Base-by-base conservation (phyloP, 306 rosid genomes). In the Fragaria vesca region DNA sequence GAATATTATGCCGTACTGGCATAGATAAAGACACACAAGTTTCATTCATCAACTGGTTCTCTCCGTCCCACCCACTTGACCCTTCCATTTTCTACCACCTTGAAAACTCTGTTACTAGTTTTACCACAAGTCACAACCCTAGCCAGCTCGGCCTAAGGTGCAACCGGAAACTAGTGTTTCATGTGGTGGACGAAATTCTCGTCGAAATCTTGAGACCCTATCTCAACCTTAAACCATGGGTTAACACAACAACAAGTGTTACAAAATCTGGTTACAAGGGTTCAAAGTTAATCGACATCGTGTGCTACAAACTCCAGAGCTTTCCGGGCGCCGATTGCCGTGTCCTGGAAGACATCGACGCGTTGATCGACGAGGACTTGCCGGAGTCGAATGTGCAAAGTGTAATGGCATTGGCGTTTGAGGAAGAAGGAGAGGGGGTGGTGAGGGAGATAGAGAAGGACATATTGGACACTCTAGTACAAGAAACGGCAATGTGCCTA, bases 281-380 rank as follows among this genome's bases (percentile, higher is more conserved):
- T 55, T 66, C 87, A 47, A 69, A 48, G 34, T 43, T 93, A 57
- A 52, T 68, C 3, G 87, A 88, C 73, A 79, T 54, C 0, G 71
- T 95, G 77, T 92, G 92, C 78, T 55, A 69, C 58, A 89, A 88
- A 83, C 78, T 95, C 4, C 78, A 66, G 47, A 86, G 78, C 45
- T 88, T 85, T 57, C 91, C 91, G 18, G 30, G 87, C 17, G 85
- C 85, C 0, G 82, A 86, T 12, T 95, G 98, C 65, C 87, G 78
- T 71, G 88, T 88, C 20, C 85, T 92, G 57, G 97, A 95, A 55
- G 98, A 95, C 78, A 88, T 92, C 11, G 96, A 92, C 72, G 86
- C 62, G 12, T 81, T 95, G 81, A 78, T 95, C 1, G 97, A 87
- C 15, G 75, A 83, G 66, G 96, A 92, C 61, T 42, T 89, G 83